Conservation (phyloP, 164 flowering plant genomes). For the Cinnamomum chago region DNA sequence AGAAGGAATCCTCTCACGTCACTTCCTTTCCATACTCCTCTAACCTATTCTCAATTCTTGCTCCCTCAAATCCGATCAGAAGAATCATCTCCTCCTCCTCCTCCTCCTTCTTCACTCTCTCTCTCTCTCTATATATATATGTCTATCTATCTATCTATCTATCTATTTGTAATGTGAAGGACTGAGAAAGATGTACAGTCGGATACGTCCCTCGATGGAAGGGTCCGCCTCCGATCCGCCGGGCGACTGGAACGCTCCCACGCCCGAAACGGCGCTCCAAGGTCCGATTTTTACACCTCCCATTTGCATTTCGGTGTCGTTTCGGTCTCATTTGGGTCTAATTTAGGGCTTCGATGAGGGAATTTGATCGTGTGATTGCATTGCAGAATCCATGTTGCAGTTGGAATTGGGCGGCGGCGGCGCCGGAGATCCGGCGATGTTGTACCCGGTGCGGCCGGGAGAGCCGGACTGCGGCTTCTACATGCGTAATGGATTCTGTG, state of each 20-base stretch:
- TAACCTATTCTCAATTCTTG: slow-evolving; percentile 2
- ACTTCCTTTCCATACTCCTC: background rate
- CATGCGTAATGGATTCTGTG: slow-evolving; percentile 79
- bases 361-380: slow-evolving; percentile 5
- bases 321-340: background rate
- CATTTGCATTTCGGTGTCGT: background rate
- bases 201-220: slow-evolving; percentile 28
- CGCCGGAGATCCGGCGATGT: slow-evolving; percentile 1
- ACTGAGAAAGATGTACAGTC: slow-evolving; percentile 57
- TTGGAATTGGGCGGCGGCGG: slow-evolving; percentile 43
- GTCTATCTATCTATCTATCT: too few relatives aligned
- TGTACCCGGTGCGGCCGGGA: slow-evolving; percentile 77
- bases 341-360: slow-evolving; percentile 20
- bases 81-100: too few relatives aligned
- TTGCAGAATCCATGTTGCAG: slow-evolving; percentile 62
- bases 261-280: slow-evolving; percentile 54
- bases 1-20: background rate
- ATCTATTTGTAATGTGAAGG: background rate
- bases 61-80: background rate
- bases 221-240: slow-evolving; percentile 38
- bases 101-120: too few relatives aligned
- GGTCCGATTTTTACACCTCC: slow-evolving; percentile 34
- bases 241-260: too few relatives aligned
- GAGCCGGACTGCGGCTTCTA: slow-evolving; percentile 68
- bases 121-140: too few relatives aligned